Evolutionary conservation across 2,329 filamentous ascomycete species (phyloP).

Genomic region (Phaeosphaeria sp.): DNA sequence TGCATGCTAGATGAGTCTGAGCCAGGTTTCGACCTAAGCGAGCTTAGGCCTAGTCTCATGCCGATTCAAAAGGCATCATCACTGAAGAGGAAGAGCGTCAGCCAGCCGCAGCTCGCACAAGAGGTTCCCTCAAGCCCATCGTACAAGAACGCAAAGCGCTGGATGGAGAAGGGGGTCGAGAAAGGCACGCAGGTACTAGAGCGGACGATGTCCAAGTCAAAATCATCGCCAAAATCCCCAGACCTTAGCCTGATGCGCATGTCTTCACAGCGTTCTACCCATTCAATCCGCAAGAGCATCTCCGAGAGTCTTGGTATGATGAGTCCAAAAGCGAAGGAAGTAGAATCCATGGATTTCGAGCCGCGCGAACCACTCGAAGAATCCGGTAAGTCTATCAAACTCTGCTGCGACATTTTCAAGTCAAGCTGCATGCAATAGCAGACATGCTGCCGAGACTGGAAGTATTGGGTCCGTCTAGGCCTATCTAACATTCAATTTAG

Average conservation of each 20-base stretch:
- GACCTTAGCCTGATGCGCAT: conserved; percentile 36
- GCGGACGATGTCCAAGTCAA: conserved; percentile 41
- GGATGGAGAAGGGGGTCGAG: conserved; percentile 47
- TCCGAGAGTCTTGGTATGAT: conserved; percentile 38
- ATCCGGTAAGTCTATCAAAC: conserved; percentile 18
- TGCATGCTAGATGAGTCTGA: conserved; percentile 50
- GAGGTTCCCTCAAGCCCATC: conserved; percentile 40
- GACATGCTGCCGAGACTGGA: not conserved
- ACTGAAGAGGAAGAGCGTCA: conserved; percentile 43
- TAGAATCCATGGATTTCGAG: conserved; percentile 38
- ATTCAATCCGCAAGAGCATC: conserved; percentile 43
- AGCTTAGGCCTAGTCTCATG: conserved; percentile 28
- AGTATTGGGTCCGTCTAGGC: not conserved
- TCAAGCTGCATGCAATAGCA: not conserved
- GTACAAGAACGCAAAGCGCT: conserved; percentile 45
- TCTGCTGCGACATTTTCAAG: not conserved
- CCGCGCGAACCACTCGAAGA: conserved; percentile 36
- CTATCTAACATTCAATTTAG: conserved; percentile 10
- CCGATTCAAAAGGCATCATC: conserved; percentile 29
- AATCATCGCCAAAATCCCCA: conserved; percentile 33
- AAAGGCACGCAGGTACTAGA: conserved; percentile 46
- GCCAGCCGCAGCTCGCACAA: conserved; percentile 28
- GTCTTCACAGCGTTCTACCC: conserved; percentile 40
- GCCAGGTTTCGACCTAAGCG: conserved; percentile 36
- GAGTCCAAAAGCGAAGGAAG: conserved; percentile 37